Base-by-base conservation (phyloP, 805 yeast genomes). In the Sugiyamaella smithiae region DNA sequence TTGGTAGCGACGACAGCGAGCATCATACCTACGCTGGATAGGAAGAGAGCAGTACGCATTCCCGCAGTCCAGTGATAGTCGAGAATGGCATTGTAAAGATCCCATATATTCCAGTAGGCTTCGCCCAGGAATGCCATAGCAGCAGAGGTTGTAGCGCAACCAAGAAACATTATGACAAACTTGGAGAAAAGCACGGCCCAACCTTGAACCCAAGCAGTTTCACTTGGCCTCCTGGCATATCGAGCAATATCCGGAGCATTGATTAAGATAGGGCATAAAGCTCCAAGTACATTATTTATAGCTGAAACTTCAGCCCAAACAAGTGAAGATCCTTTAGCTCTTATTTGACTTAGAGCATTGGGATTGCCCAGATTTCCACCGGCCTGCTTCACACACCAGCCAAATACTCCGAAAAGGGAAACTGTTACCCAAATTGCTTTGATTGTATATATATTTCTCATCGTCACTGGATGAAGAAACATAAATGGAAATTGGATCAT, bases 101-200 rank as follows among this genome's bases (percentile, higher is more conserved):
- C 37, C 37, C 37, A 32, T 7, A 32, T 32, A 16, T 32, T 32
- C 37, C 37, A 32, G 19, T 32, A 32, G 14, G 37, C 37, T 25
- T 37, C 28, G 6, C 28, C 42, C 6, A 23, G 25, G 16, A 37
- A 37, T 12, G 14, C 25, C 7, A 29, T 12, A 11, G 24, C 24
- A 7, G 42, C 28, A 6, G 42, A 37, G 7, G 42, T 37, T 5
- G 42, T 37, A 11, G 24, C 42, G 16, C 28, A 37, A 11, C 24
- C 42, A 29, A 37, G 19, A 19, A 37, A 37, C 42, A 37, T 37
- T 6, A 37, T 37, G 11, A 37, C 42, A 19, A 37, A 37, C 25
- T 37, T 37, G n/a, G 42, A 37, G 28, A 37, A 37, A 7, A 37
- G 42, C 7, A 37, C 42, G n/a, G 42, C 42, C 42, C 42, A 37